Base-by-base conservation (phyloP, 768 basidiomycete genomes). In the Chiua virens region DNA sequence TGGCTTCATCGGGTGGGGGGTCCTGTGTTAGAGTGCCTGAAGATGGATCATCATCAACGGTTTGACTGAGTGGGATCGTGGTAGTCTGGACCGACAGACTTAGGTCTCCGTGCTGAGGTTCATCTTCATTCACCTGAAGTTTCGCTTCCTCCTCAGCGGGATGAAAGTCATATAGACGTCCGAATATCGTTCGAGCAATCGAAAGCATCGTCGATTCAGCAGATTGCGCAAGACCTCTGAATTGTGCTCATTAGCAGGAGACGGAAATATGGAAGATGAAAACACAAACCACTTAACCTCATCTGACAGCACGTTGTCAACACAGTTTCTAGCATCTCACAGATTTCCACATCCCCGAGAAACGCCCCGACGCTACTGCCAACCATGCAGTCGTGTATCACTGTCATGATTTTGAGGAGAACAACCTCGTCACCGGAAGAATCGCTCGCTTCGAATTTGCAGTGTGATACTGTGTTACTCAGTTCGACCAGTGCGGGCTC, bases 391-490 rank as follows among this genome's bases (percentile, higher is more conserved):
- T 89, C 84, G 54, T 91, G 83, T 46, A 96, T 93, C 17, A 98
- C 86, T 8, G 86, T 80, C 77, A 98, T 83, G 52, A 98, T 93
- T 68, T 86, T 90, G 56, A 96, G 79, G 8, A 98, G 76, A 9
- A 98, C 95, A 8, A 97, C 89, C 68, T 99, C 97, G 70, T 99
- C 97, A 6, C 92, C 90, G n/a, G 94, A 92, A 2, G 92, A 92
- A 65, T 98, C 94, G 62, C 91, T 96, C 5, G 92, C 91, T 71
- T 98, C 96, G 64, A 99, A 99, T 72, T 96, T 94, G 79, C 96
- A 98, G 63, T 92, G 92, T 6, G 96, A 92, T 13, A 95, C 82
- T 1, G 96, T 86, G 53, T 81, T 87, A 67, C 94, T 95, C 52
- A 97, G 78, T 55, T 92, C 90, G 17, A 84, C 76, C 45, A 98